Evolutionary conservation across 345 rosid genomes (phyloP).

Genomic region (Heritiera littoralis): DNA sequence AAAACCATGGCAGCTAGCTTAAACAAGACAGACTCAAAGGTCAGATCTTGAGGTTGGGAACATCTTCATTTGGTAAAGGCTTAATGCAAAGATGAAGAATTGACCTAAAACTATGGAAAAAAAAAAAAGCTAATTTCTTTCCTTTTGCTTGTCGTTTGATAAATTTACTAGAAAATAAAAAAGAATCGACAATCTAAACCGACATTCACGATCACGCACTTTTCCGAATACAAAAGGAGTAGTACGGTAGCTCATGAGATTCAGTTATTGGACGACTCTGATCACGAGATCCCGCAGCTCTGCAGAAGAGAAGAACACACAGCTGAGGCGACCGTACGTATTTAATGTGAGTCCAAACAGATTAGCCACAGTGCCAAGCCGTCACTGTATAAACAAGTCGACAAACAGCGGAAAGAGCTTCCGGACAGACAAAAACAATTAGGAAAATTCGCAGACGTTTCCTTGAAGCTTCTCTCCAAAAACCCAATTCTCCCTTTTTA

Average conservation of each 20-base stretch:
- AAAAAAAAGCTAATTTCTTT: too few relatives aligned
- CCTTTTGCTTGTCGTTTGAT: too few relatives aligned
- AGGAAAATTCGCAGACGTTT: conserved; percentile 45
- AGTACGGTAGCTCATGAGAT: background rate
- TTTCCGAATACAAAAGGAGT: background rate
- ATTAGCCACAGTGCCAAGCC: background rate
- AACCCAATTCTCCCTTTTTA: background rate
- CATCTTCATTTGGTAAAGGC: too few relatives aligned
- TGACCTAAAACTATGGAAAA: too few relatives aligned
- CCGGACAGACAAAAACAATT: background rate
- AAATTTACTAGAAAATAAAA: too few relatives aligned
- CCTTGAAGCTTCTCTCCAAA: conserved; percentile 37
- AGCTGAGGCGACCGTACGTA: background rate
- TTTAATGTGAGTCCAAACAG: background rate
- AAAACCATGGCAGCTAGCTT: too few relatives aligned
- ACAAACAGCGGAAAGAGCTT: background rate
- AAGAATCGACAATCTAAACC: background rate
- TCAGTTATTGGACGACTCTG: background rate
- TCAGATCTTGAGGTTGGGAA: too few relatives aligned
- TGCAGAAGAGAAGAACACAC: background rate
- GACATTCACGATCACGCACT: background rate
- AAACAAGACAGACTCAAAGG: too few relatives aligned
- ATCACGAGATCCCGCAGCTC: background rate
- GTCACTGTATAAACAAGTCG: conserved; percentile 9
- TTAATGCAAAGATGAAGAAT: background rate